These are phyloP conservation scores for Falciphora oryzae DNA, from an alignment of 2,329 filamentous ascomycete species.

Conservation along the genomic window DNA sequence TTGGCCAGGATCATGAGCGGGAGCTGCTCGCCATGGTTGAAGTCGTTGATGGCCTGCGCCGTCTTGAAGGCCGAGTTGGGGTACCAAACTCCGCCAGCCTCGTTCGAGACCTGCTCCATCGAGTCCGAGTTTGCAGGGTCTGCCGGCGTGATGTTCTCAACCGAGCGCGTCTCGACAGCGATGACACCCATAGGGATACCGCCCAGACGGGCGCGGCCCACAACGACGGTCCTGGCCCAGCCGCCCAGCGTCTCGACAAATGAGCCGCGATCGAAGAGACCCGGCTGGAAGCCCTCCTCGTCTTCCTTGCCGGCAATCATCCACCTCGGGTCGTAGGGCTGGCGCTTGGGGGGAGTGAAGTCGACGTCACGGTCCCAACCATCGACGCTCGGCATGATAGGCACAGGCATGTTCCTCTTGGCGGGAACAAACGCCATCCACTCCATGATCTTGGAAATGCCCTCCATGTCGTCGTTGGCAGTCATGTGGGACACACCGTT, in stretches of 20 bases:
- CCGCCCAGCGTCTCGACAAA: conserved; percentile 96
- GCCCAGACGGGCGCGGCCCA: conserved; percentile 91
- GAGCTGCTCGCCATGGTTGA: conserved; percentile 98
- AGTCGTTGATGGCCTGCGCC: conserved; percentile 95
- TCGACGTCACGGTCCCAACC: conserved; percentile 88
- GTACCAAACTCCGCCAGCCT: conserved; percentile 99
- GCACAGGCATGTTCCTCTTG: conserved; percentile 86
- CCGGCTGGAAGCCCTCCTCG: conserved; percentile 78
- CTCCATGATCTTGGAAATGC: conserved; percentile 94
- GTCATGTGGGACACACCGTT: conserved; percentile 99
- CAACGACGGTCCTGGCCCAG: conserved; percentile 95
- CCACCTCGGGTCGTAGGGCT: conserved; percentile 88
- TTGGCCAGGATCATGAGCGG: conserved; percentile 99
- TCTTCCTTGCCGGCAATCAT: conserved; percentile 85
- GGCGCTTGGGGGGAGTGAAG: conserved; percentile 76
- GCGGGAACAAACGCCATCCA: conserved; percentile 98
- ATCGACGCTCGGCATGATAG: conserved; percentile 82
- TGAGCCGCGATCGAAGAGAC: conserved; percentile 93
- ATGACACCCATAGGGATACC: conserved; percentile 99
- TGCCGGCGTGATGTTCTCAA: conserved; percentile 94
- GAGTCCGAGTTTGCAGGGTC: conserved; percentile 98
- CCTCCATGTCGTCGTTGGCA: conserved; percentile 93
- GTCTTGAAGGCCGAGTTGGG: conserved; percentile 99
- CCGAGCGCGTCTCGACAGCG: conserved; percentile 87
- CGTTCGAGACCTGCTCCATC: conserved; percentile 88